Evolutionary conservation across 2,329 filamentous ascomycete species (phyloP).

Genomic region (Xylaria sp.): DNA sequence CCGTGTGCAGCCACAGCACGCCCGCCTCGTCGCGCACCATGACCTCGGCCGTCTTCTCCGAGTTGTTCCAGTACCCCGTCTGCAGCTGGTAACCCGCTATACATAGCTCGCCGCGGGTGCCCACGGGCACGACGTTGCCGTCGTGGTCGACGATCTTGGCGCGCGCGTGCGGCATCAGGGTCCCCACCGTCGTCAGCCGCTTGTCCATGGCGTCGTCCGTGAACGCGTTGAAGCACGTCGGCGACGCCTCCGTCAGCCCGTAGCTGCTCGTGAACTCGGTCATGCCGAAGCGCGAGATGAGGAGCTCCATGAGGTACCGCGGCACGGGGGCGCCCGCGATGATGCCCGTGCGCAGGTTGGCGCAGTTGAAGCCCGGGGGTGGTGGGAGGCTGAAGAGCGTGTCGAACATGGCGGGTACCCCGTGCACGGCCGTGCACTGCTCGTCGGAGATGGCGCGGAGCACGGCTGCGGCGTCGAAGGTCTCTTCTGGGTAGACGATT

Average conservation of each 20-base stretch:
- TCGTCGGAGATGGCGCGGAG: slow-evolving; percentile 74
- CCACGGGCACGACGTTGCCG: slow-evolving; percentile 74
- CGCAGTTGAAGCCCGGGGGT: slow-evolving; percentile 57
- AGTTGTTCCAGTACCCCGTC: slow-evolving; percentile 75
- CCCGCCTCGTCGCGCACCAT: slow-evolving; percentile 66
- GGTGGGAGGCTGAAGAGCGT: slow-evolving; percentile 64
- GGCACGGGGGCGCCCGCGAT: slow-evolving; percentile 83
- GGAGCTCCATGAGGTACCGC: slow-evolving; percentile 76
- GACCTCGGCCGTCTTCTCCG: slow-evolving; percentile 74
- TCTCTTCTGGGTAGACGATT: slow-evolving; percentile 79
- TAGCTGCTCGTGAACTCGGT: slow-evolving; percentile 77
- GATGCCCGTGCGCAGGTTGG: slow-evolving; percentile 76
- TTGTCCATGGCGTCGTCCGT: slow-evolving; percentile 75
- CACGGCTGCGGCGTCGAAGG: slow-evolving; percentile 75
- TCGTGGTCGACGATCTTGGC: slow-evolving; percentile 81
- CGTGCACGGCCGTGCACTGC: slow-evolving; percentile 79
- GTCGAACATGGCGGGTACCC: slow-evolving; percentile 88
- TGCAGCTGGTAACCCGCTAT: slow-evolving; percentile 83
- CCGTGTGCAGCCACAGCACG: slow-evolving; percentile 72
- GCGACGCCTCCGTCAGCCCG: slow-evolving; percentile 80
- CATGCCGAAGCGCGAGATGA: slow-evolving; percentile 79
- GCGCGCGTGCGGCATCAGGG: slow-evolving; percentile 77
- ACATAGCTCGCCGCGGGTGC: slow-evolving; percentile 77
- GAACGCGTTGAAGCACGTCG: slow-evolving; percentile 84
- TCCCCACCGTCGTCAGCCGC: slow-evolving; percentile 78